Evolutionary conservation across 1,284 basidiomycete genomes (phyloP), one percentile per base, ranked within the genome.

Genomic region (Austroboletus rostrupii): DNA sequence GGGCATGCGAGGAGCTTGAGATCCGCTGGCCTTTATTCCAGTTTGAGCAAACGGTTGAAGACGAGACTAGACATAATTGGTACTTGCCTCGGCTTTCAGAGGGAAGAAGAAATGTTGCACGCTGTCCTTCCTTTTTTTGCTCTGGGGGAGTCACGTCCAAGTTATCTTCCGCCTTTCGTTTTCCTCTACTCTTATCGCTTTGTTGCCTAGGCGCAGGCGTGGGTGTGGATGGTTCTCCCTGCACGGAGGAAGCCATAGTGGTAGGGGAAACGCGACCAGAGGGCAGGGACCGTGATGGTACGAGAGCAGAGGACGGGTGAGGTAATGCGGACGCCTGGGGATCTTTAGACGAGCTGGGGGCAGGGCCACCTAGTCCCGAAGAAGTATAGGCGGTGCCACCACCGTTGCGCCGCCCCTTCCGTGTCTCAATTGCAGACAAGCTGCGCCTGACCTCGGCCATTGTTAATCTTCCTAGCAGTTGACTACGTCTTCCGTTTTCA

Each of bases 131-230:
- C 57, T 69, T 72, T 58, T 70, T 76, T 52, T 66, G 70, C 52
- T 78, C 76, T n/a, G 75, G 75, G 21, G 76, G 75, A 6, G 76
- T 78, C 31, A 69, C 47, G 45, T 76, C 74, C 20, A 75, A 54
- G 36, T 78, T 64, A 26, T 79, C 76, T 41, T 78, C 76, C 26
- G 75, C 77, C 58, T 78, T 78, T 43, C 76, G 69, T 55, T 78
- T 78, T n/a, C 76, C 76, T 60, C 70, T 74, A 13, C 62, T 61
- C 56, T 69, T 69, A 35, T 71, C 68, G 45, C 67, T 68, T 3
- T 41, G 36, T 17, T 67, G 58, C 55, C 66, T 66, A 53, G 65
- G 37, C 51, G 55, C 60, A 56, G 67, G 65, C 53, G 67, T 64
- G 42, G 66, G 64, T 45, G 66, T 67, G 38, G 65, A 58, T 14